Percentiles rank a stretch among this genome's conserved stretches.
These are phyloP conservation scores for Candida methanosorbosa DNA, from an alignment of 805 yeast genomes.

Conservation along the genomic window DNA sequence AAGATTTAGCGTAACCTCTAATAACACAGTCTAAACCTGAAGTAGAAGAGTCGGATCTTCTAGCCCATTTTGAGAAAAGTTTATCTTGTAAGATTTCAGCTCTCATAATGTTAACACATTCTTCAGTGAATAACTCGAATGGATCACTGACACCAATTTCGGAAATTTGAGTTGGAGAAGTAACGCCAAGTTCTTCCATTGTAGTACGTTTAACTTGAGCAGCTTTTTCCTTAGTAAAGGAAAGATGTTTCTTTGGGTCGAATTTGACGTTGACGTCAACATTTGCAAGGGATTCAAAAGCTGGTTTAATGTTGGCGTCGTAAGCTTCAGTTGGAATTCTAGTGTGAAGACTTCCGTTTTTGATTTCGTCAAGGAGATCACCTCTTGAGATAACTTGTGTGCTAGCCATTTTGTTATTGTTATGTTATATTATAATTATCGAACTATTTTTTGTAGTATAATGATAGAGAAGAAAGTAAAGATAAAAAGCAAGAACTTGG, in stretches of 20 bases:
- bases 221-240: slow-evolving; percentile 26
- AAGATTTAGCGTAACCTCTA: slow-evolving; percentile 39
- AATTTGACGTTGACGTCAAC: slow-evolving; percentile 21
- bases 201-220: slow-evolving; percentile 30
- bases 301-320: slow-evolving; percentile 23
- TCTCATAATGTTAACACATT: slow-evolving; percentile 51
- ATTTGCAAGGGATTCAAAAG: slow-evolving; percentile 11
- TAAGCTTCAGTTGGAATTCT: slow-evolving; percentile 26
- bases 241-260: slow-evolving; percentile 31
- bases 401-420: too few relatives aligned
- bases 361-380: too few relatives aligned
- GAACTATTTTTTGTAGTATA: too few relatives aligned
- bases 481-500: too few relatives aligned
- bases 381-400: too few relatives aligned
- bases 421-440: too few relatives aligned
- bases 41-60: slow-evolving; percentile 34
- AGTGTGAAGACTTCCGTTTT: too few relatives aligned
- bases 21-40: slow-evolving; percentile 40
- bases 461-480: too few relatives aligned
- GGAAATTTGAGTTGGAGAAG: slow-evolving; percentile 38
- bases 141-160: slow-evolving; percentile 52
- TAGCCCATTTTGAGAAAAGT: slow-evolving; percentile 33
- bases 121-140: slow-evolving; percentile 52
- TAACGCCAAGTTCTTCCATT: slow-evolving; percentile 42
- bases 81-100: slow-evolving; percentile 43